A percentile compares a stretch with the other conserved stretches of the same genome.
These are phyloP conservation scores for Fraxinus albicans DNA, from an alignment of 305 asterid genomes.

Conservation along the genomic window DNA sequence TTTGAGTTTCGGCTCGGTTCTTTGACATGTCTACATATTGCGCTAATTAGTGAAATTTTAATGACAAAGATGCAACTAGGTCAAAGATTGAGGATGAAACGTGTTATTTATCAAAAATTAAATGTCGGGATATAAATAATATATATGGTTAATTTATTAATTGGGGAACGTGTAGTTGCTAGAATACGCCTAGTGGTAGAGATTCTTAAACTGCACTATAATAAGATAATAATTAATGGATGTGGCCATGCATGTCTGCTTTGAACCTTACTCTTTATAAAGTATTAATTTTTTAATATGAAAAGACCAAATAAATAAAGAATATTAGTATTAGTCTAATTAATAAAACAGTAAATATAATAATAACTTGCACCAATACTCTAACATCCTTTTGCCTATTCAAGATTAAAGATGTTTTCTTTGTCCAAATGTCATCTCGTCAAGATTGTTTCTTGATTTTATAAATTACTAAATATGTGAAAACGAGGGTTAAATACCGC, in stretches of 20 bases:
- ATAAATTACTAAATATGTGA: neutral
- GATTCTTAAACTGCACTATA: conserved; percentile 4
- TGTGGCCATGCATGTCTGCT: conserved; percentile 14
- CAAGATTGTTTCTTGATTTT: neutral
- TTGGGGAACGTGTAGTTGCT: conserved; percentile 22
- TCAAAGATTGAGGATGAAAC: neutral
- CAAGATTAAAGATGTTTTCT: neutral
- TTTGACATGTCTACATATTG: too few species aligned
- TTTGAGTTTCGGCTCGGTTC: too few species aligned
- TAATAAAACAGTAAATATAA: conserved; percentile 13
- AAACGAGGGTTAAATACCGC: neutral
- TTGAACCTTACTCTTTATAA: neutral
- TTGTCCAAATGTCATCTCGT: neutral
- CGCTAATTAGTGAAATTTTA: neutral
- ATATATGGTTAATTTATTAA: conserved; percentile 7
- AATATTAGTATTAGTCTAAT: neutral
- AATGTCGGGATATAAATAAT: neutral
- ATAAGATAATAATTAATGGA: conserved; percentile 17
- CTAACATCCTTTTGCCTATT: neutral
- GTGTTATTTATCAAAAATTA: conserved; percentile 1
- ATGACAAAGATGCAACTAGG: neutral
- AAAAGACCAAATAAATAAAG: neutral
- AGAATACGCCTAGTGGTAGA: conserved; percentile 28
- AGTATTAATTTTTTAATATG: neutral
- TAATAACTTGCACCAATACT: conserved; percentile 12